Base-by-base conservation (phyloP, 441 rosid genomes). In the Codiaeum variegatum region DNA sequence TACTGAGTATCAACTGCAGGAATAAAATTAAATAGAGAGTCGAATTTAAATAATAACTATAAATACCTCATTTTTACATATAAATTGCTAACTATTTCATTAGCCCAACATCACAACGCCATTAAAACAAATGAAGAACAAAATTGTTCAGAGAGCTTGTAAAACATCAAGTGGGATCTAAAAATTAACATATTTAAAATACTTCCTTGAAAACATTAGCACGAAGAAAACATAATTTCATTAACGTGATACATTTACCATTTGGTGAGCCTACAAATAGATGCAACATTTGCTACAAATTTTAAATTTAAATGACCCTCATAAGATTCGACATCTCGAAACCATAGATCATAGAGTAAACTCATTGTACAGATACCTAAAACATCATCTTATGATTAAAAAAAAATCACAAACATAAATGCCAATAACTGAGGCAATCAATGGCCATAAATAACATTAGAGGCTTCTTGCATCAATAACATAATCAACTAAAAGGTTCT, bases 1-100 rank as follows among this genome's bases (percentile, higher is more conserved):
- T n/a, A 31, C 61, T 4, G 29, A 56, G 24, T 62, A 71, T 36
- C 71, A 61, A 67, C 74, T 46, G 75, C 60, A 72, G 23, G 18
- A 58, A 49, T 29, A 32, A 70, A 31, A 58, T 16, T 32, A 56
- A 55, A 52, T 16, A 72, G 11, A 34, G n/a, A 71, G n/a, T 40
- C 44, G 58, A 76, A 73, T 26, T 70, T 66, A 70, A 52, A 49
- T 29, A 47, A 70, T 24, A 21, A 60, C 21, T 12, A 44, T 6
- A 19, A 34, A 18, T 29, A 58, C 26, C 36, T 32, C 65, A n/a
- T n/a, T n/a, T n/a, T n/a, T n/a, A n/a, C 70, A 62, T 62, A 40
- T 32, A 54, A 21, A 2, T 10, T 26, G 54, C 46, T 60, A 24
- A 31, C 51, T 61, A 49, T 32, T 58, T 40, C 65, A 32, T 66